These are phyloP conservation scores for Rosa rugosa DNA, from an alignment of 306 rosid species.

Conservation along the genomic window DNA sequence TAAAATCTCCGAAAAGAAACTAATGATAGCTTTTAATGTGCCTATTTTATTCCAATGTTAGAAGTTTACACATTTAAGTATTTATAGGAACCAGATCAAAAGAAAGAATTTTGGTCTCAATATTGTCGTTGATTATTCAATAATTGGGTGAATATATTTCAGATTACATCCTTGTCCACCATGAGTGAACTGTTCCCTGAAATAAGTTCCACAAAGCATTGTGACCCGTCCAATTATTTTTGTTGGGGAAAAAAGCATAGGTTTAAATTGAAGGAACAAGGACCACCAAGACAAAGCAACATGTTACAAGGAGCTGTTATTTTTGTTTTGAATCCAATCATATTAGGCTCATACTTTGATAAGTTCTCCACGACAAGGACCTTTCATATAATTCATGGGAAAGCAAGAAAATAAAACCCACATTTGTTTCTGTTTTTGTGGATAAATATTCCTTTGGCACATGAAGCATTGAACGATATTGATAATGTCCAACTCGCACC, in stretches of 20 bases:
- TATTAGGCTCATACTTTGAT: neutral
- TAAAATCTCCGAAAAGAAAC: no score
- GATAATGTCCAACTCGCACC: neutral
- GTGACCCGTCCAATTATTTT: conserved; percentile 12
- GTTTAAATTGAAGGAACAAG: conserved; percentile 2
- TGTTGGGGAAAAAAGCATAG: neutral
- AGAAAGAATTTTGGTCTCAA: neutral
- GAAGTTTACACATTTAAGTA: no score
- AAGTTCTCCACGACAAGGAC: neutral
- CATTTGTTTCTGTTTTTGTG: neutral
- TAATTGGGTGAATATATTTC: neutral
- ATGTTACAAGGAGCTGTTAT: neutral
- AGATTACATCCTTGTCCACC: neutral
- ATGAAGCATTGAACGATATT: conserved; percentile 1
- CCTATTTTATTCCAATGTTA: no score
- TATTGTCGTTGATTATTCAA: neutral
- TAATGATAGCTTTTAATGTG: no score
- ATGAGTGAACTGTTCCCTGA: neutral
- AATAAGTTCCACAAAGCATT: neutral
- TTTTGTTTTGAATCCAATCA: conserved; percentile 11
- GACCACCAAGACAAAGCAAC: conserved; percentile 14
- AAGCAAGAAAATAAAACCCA: neutral
- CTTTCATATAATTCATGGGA: neutral
- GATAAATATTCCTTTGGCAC: neutral
- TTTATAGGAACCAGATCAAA: neutral